Evolutionary conservation across 2,329 filamentous ascomycete species (phyloP).

Genomic region (Aspergillus japonicus): DNA sequence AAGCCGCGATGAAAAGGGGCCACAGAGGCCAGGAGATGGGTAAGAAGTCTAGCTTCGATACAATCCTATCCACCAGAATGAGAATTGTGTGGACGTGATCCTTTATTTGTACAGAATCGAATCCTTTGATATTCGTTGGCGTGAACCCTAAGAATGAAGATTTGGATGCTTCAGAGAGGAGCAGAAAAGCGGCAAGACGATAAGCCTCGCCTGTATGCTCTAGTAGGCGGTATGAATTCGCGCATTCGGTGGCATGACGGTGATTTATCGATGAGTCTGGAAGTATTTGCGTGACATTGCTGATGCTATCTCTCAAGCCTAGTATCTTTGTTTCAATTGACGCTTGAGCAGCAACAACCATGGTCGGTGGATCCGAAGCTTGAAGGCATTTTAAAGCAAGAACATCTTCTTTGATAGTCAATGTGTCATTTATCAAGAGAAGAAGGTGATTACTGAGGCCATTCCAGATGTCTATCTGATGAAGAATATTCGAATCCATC

Average conservation of each 20-base stretch:
- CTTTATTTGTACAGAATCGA: background rate
- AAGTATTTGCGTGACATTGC: background rate
- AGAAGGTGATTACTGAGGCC: conserved; percentile 1
- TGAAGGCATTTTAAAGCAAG: background rate
- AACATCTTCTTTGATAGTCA: background rate
- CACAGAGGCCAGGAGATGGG: conserved; percentile 5
- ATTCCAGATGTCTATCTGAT: conserved; percentile 1
- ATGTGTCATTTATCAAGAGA: conserved; percentile 2
- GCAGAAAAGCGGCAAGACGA: conserved; percentile 1
- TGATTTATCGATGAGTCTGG: background rate
- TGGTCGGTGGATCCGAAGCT: background rate
- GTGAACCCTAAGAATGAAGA: conserved; percentile 1
- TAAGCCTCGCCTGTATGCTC: conserved; percentile 2
- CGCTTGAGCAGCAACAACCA: background rate
- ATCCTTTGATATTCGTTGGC: no score
- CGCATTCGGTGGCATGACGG: background rate
- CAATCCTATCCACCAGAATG: background rate
- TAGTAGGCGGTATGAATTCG: background rate
- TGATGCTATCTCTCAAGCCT: background rate
- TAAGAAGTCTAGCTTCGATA: background rate
- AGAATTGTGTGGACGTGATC: background rate
- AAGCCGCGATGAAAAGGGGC: conserved; percentile 3
- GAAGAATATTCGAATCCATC: background rate
- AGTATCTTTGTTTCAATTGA: background rate
- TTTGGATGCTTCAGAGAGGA: conserved; percentile 2